Evolutionary conservation across 371 early-diverging fungal genomes (phyloP).

Genomic region (Smittium culicis): DNA sequence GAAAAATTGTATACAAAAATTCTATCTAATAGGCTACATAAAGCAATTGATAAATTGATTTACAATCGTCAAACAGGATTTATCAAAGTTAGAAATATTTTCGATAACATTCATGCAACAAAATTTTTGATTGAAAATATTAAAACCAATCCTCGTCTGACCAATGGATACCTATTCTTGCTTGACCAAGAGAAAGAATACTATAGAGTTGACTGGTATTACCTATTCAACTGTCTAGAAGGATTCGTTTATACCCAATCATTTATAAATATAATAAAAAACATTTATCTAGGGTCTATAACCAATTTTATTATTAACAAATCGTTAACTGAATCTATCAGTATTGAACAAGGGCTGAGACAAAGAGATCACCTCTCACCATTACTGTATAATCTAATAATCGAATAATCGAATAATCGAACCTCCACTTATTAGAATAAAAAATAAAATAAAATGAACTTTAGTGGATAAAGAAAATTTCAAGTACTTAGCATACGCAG

Average conservation of each 20-base stretch:
- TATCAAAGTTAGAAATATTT: constrained; percentile 5
- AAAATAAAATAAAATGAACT: neutral
- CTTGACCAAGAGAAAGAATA: constrained; percentile 9
- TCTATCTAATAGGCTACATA: constrained; percentile 8
- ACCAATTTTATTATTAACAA: too few relatives aligned
- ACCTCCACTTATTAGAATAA: neutral
- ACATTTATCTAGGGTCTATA: too few relatives aligned
- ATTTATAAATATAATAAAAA: neutral
- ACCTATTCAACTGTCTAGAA: constrained; percentile 3
- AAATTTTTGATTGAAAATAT: constrained; percentile 1
- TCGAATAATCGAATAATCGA: constrained; percentile 10
- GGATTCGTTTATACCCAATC: neutral
- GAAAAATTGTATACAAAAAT: neutral
- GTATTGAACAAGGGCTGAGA: constrained; percentile 10
- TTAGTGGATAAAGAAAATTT: neutral
- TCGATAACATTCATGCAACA: neutral
- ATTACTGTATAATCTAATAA: constrained; percentile 14
- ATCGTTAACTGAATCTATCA: neutral
- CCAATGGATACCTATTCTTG: neutral
- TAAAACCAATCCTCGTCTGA: neutral
- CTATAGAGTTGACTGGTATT: constrained; percentile 6
- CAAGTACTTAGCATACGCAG: constrained; percentile 8
- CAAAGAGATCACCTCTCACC: constrained; percentile 17
- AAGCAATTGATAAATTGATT: neutral
- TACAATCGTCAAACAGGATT: neutral